A percentile compares a stretch with the other conserved stretches of the same genome.
Conservation (phyloP, 768 basidiomycete species). For the Calocybe gangraenosa region DNA sequence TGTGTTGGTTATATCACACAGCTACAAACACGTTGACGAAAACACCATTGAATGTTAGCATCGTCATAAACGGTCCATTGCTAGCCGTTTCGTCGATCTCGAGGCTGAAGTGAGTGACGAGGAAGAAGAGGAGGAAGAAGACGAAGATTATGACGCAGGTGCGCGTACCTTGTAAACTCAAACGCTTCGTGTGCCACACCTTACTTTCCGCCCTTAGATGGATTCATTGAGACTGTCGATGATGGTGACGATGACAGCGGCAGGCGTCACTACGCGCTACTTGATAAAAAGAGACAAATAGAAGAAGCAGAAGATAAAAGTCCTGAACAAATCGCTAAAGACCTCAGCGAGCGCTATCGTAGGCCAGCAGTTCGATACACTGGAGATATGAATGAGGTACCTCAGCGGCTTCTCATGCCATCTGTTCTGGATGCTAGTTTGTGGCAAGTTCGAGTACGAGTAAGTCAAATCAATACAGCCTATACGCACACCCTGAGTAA, state of each 20-base stretch:
- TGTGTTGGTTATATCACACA: slow-evolving; percentile 24
- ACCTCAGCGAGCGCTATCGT: slow-evolving; percentile 74
- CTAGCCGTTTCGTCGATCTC: slow-evolving; percentile 89
- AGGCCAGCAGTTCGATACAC: slow-evolving; percentile 72
- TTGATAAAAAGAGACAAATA: slow-evolving; percentile 63
- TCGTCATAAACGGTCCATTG: slow-evolving; percentile 59
- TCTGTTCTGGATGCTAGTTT: slow-evolving; percentile 92
- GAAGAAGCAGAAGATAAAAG: slow-evolving; percentile 76
- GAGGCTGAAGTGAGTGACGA: slow-evolving; percentile 97
- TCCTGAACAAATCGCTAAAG: slow-evolving; percentile 79
- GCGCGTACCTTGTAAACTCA: slow-evolving; percentile 13
- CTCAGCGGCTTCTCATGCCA: slow-evolving; percentile 93
- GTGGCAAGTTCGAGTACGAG: slow-evolving; percentile 95
- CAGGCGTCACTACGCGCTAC: slow-evolving; percentile 60
- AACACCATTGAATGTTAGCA: slow-evolving; percentile 33
- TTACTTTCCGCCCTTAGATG: slow-evolving; percentile 37
- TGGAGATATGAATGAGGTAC: slow-evolving; percentile 90
- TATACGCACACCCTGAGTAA: too few species aligned
- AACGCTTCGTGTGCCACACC: neutral
- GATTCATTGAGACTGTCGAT: slow-evolving; percentile 67
- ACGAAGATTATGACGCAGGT: slow-evolving; percentile 61
- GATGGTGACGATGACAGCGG: slow-evolving; percentile 62
- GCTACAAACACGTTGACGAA: slow-evolving; percentile 1
- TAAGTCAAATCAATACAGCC: slow-evolving; percentile 27
- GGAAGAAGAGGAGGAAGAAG: slow-evolving; percentile 91